Evolutionary conservation across 306 rosid genomes (phyloP).

Genomic region (Vigna reflexopilosa): DNA sequence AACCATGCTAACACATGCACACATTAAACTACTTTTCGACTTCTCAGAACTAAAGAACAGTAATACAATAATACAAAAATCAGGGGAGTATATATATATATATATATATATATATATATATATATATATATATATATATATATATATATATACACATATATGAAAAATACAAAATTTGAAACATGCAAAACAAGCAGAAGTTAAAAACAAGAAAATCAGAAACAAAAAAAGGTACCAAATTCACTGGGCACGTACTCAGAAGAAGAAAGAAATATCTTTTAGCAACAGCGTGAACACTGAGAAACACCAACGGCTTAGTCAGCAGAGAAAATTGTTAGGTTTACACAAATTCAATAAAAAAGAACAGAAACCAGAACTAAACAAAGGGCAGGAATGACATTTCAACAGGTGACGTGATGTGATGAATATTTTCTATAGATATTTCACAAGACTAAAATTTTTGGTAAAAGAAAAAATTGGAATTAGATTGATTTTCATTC

Average conservation of each 20-base stretch:
- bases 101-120: background rate
- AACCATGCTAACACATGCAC: slow-evolving; percentile 30
- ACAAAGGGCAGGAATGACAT: background rate
- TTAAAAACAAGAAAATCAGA: background rate
- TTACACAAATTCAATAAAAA: background rate
- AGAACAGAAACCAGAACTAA: background rate
- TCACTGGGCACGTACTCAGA: background rate
- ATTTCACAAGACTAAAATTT: too few species aligned
- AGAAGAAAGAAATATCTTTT: background rate
- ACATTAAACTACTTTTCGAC: background rate
- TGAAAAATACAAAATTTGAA: background rate
- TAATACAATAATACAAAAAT: slow-evolving; percentile 20
- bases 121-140: background rate
- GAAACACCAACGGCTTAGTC: background rate
- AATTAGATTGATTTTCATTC: too few species aligned
- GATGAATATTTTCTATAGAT: background rate
- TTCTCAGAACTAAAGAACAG: slow-evolving; percentile 22
- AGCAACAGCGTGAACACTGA: background rate
- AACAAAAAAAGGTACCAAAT: slow-evolving; percentile 11
- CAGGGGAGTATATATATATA: too few species aligned
- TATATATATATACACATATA: slow-evolving; percentile 3
- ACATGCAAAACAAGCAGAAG: background rate
- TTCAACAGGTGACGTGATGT: background rate
- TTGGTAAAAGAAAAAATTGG: too few species aligned
- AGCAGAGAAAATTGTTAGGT: background rate